Percentiles rank a stretch among this genome's conserved stretches.
These are phyloP conservation scores for Backusella circina DNA, from an alignment of 192 early-diverging fungal species.

Conservation along the genomic window DNA sequence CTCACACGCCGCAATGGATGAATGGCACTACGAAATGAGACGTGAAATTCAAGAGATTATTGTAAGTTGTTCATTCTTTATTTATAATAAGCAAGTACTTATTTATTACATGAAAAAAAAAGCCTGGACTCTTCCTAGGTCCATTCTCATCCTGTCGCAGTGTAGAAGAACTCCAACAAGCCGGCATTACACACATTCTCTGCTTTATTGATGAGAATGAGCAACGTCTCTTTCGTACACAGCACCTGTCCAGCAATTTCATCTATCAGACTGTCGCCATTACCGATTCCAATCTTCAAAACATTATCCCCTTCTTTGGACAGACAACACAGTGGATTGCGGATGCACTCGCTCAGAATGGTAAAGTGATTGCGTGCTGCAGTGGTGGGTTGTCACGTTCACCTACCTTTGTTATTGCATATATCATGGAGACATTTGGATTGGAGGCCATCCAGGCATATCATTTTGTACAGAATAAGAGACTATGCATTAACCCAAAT, in stretches of 20 bases:
- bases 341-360: slow-evolving; percentile 33
- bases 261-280: slow-evolving; percentile 68
- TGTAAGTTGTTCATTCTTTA: slow-evolving; percentile 15
- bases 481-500: slow-evolving; percentile 87
- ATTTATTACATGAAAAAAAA: background rate
- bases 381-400: slow-evolving; percentile 82
- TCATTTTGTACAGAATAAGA: slow-evolving; percentile 77
- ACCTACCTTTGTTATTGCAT: slow-evolving; percentile 85
- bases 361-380: slow-evolving; percentile 65
- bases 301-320: slow-evolving; percentile 79
- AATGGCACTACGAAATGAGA: slow-evolving; percentile 75
- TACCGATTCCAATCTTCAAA: slow-evolving; percentile 77
- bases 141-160: slow-evolving; percentile 73
- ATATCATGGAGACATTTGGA: slow-evolving; percentile 75
- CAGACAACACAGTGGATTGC: slow-evolving; percentile 56
- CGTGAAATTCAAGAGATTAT: slow-evolving; percentile 80
- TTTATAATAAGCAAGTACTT: background rate
- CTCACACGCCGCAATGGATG: slow-evolving; percentile 17
- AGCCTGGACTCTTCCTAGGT: slow-evolving; percentile 69
- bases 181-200: slow-evolving; percentile 74
- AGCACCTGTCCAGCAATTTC: slow-evolving; percentile 39
- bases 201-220: slow-evolving; percentile 62
- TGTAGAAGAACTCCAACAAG: slow-evolving; percentile 43
- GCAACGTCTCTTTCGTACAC: slow-evolving; percentile 13
- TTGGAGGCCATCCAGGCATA: slow-evolving; percentile 69